phyloP scores from a whole-genome alignment of 257 asterid genomes.

The Solanum bulbocastanum region DNA sequence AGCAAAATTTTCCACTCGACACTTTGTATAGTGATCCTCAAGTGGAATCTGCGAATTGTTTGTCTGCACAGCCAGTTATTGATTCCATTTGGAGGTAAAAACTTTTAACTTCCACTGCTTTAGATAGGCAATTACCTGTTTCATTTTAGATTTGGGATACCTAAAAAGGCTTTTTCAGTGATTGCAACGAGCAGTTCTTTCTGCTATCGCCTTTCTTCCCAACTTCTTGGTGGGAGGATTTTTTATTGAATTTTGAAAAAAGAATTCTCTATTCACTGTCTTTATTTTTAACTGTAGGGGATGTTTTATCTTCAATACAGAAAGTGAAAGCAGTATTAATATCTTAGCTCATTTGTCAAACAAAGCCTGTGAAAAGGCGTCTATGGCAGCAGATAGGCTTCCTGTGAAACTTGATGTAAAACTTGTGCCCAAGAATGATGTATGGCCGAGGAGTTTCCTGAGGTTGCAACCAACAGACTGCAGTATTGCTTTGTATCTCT shows the following conservation, averaged over 20 bases:
- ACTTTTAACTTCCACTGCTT: neutral
- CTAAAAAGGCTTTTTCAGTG: neutral
- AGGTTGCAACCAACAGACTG: neutral
- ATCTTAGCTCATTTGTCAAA: neutral
- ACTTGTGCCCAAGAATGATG: neutral
- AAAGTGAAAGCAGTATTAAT: neutral
- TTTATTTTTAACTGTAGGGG: neutral
- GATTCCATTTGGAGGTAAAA: neutral
- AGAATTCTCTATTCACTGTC: neutral
- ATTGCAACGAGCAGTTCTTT: neutral
- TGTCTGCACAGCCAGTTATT: neutral
- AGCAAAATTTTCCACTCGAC: neutral
- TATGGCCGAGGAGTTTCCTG: neutral
- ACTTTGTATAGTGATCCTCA: neutral
- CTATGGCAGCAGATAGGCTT: neutral
- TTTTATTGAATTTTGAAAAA: neutral
- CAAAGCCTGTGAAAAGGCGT: neutral
- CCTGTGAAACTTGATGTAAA: neutral
- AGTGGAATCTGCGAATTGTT: neutral
- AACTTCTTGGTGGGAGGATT: neutral
- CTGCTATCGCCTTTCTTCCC: neutral
- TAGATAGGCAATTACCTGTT: neutral
- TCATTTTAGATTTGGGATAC: neutral
- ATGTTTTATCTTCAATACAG: neutral
- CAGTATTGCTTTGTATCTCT: conserved; percentile 2